Percentiles rank a stretch among this genome's conserved stretches.
phyloP scores from a whole-genome alignment of 106 monocot species.

The Cymbidium sinense region DNA sequence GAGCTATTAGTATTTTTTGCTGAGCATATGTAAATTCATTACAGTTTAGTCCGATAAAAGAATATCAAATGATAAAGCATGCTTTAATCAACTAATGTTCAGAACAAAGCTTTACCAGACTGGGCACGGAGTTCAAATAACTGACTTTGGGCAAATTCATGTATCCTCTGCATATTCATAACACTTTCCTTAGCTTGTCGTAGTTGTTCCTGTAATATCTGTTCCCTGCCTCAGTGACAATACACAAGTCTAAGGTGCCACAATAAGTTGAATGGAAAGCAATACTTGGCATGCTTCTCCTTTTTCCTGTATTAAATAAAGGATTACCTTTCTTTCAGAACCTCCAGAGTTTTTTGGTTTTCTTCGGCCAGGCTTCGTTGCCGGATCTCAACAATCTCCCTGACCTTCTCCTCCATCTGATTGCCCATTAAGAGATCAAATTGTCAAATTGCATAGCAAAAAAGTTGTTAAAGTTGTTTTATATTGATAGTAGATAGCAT shows the following conservation, averaged over 20 bases:
- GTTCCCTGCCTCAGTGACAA: conserved; percentile 48
- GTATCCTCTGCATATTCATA: conserved; percentile 87
- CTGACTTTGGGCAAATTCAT: conserved; percentile 89
- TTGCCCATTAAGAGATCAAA: conserved; percentile 8
- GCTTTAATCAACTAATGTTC: not conserved
- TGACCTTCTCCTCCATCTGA: conserved; percentile 99
- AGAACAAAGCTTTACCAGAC: conserved; percentile 44
- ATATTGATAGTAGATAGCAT: not conserved
- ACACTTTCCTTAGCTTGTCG: conserved; percentile 94
- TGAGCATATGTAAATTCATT: not conserved
- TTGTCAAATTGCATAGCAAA: not conserved
- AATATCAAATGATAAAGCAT: not conserved
- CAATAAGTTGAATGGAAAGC: not conserved
- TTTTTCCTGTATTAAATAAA: not conserved
- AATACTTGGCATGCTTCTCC: not conserved
- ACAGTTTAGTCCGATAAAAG: not conserved
- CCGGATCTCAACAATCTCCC: conserved; percentile 94
- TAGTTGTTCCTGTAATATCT: conserved; percentile 81
- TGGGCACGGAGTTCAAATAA: conserved; percentile 92
- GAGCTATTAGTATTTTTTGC: not conserved
- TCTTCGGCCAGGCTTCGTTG: conserved; percentile 94
- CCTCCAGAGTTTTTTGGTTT: conserved; percentile 93
- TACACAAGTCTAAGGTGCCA: conserved; percentile 7
- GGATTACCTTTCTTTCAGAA: conserved; percentile 84
- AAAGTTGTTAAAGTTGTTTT: not conserved